Base-by-base conservation (phyloP, 2,329 filamentous ascomycete genomes). In the Diaporthe citriasiana region DNA sequence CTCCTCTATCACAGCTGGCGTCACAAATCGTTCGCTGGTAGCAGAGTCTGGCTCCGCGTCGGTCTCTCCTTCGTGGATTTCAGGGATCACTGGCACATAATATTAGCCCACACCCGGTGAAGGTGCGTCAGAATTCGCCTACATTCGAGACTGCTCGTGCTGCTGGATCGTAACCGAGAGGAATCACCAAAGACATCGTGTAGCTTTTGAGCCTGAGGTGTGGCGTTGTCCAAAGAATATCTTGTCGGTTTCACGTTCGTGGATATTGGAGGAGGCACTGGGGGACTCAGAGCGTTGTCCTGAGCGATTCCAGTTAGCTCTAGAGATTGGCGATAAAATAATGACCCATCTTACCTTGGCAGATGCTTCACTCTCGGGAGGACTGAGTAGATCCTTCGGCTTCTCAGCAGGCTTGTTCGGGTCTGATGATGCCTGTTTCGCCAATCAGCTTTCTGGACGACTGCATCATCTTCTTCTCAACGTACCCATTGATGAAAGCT, bases 401-500 rank as follows among this genome's bases (percentile, higher is more conserved):
- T 79, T 79, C n/a, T 73, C 33, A 73, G 77, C 55, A 74, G 79
- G 45, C 72, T 75, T 55, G 70, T 53, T 65, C 12, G 78, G 73
- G 50, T 76, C 80, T 15, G 77, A 75, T 17, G 85, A 84, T 55
- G 84, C 82, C 87, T 89, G 70, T 42, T 38, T 55, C 72, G 40
- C 9, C n/a, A 47, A 81, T 73, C 82, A 81, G 53, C 47, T 76
- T 51, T 57, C 33, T 40, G 25, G 25, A 30, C 55, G 40, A n/a
- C 7, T 25, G 30, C 30, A 50, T n/a, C 63, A 55, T 19, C 25
- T 73, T 40, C 51, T 25, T 33, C 66, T 38, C 59, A 51, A 59
- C 89, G 80, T 82, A 97, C 94, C 89, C 97, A 97, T 78, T 90
- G 90, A 72, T 91, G 89, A 82, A 97, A 98, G 76, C 93, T 94